phyloP scores from a whole-genome alignment of 768 basidiomycete species.

The Mycena vulgaris region DNA sequence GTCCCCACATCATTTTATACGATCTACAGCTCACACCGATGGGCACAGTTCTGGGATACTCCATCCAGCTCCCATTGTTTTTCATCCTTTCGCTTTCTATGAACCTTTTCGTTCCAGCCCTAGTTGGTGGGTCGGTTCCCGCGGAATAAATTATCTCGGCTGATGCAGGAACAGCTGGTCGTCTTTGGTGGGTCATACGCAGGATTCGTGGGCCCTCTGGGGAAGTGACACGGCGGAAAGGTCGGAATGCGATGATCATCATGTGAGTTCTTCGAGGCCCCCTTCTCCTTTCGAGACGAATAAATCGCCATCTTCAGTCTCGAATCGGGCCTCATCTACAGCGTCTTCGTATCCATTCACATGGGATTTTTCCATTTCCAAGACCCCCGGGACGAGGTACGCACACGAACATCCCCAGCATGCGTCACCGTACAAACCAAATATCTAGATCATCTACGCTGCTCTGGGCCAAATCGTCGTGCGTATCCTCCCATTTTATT shows the following conservation, averaged over 20 bases:
- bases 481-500: neutral
- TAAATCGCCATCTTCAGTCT: conserved; percentile 42
- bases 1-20: too few species aligned
- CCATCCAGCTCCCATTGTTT: conserved; percentile 39
- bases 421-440: neutral
- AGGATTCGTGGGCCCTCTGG: conserved; percentile 42
- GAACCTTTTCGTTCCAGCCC: conserved; percentile 51
- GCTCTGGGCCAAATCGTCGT: conserved; percentile 32
- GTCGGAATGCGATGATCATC: conserved; percentile 52
- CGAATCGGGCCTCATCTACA: conserved; percentile 58
- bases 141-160: neutral
- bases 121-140: conserved; percentile 48
- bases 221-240: conserved; percentile 47
- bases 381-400: conserved; percentile 30
- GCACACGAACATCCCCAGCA: neutral
- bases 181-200: conserved; percentile 52
- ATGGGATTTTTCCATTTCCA: conserved; percentile 31
- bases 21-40: conserved; percentile 37
- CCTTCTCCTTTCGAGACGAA: neutral
- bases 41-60: conserved; percentile 50
- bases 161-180: conserved; percentile 45
- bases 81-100: conserved; percentile 49
- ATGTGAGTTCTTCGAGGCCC: conserved; percentile 44
- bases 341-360: conserved; percentile 47
- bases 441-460: conserved; percentile 21